Evolutionary conservation across 1,284 basidiomycete species (phyloP), one percentile per base, ranked within the genome.

Genomic region (Lentinula novae-zelandiae): DNA sequence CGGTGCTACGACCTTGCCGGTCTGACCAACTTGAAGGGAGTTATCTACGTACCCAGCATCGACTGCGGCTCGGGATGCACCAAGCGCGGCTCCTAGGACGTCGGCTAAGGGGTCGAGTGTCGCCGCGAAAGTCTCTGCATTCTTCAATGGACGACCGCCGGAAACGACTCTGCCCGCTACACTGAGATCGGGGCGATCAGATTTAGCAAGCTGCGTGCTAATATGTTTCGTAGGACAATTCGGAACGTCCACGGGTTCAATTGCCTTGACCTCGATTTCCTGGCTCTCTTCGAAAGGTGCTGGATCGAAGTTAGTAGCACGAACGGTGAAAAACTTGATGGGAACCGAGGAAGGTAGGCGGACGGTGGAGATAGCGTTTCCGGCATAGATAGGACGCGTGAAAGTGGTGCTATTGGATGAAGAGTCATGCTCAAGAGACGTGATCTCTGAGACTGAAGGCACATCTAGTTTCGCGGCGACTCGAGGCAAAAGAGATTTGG

Each of bases 41-140:
- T 99, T 99, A 76, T 99, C 97, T 54, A 95, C 95, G 70, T 99
- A 99, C 1, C 97, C 96, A 46, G 95, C 94, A 74, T 99, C 97
- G 40, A 99, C 97, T 12, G 97, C 97, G 8, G 97, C 97, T 65
- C 97, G 87, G 33, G 94, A 96, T 40, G 97, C 97, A 66, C 97
- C 97, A 58, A 99, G 93, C 34, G 96, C 97, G 20, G 97, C 97
- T 60, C 93, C 93, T 38, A 99, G 82, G 10, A 84, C 87, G 73
- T 99, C 97, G 1, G 97, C 95, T 9, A 99, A 84, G 0, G 97
- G 97, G 71, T 96, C 92, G 56, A 99, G 80, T 38, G 92, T 92
- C 60, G 84, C 77, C 60, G 89, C 86, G 78, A 99, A 99, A 57
- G 91, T 96, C 70, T 97, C 93, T 42, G 93, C 91, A 66, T 92